These are phyloP conservation scores for Penicillium atrosanguineum DNA, from an alignment of 495 filamentous ascomycete species.

Conservation along the genomic window DNA sequence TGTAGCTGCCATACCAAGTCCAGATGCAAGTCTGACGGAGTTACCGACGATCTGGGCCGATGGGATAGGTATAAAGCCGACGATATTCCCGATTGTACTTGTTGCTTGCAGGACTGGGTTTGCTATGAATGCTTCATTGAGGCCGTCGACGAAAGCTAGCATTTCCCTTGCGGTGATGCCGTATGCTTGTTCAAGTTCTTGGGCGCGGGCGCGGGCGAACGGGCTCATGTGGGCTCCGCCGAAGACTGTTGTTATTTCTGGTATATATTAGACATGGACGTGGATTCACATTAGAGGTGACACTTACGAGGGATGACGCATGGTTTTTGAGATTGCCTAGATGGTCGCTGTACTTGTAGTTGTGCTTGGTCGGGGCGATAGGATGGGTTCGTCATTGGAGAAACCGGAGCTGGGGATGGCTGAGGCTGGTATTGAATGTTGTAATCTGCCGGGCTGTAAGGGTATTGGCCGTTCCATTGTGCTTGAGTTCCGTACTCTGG, in stretches of 20 bases:
- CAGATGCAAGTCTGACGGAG: conserved; percentile 18
- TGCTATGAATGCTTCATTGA: conserved; percentile 26
- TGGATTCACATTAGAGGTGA: neutral
- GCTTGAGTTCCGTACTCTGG: too few relatives aligned
- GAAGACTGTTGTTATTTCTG: conserved; percentile 20
- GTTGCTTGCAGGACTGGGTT: conserved; percentile 21
- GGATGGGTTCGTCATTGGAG: too few relatives aligned
- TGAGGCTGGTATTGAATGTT: too few relatives aligned
- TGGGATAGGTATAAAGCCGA: conserved; percentile 14
- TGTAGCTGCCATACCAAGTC: conserved; percentile 10
- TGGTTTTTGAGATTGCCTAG: neutral
- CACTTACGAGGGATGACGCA: neutral
- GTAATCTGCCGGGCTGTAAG: too few relatives aligned
- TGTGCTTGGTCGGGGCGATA: neutral
- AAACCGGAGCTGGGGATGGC: too few relatives aligned
- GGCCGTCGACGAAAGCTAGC: conserved; percentile 22
- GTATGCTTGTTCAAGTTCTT: conserved; percentile 7
- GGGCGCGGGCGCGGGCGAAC: conserved; percentile 19
- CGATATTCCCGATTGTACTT: conserved; percentile 4
- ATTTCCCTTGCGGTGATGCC: conserved; percentile 10
- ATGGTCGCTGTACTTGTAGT: neutral
- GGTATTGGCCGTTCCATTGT: too few relatives aligned
- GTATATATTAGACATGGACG: neutral
- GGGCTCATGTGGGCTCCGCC: conserved; percentile 22
- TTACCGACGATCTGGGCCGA: conserved; percentile 14